phyloP scores from a whole-genome alignment of 2,329 filamentous ascomycete species.

The Penicillium vulpinum region DNA sequence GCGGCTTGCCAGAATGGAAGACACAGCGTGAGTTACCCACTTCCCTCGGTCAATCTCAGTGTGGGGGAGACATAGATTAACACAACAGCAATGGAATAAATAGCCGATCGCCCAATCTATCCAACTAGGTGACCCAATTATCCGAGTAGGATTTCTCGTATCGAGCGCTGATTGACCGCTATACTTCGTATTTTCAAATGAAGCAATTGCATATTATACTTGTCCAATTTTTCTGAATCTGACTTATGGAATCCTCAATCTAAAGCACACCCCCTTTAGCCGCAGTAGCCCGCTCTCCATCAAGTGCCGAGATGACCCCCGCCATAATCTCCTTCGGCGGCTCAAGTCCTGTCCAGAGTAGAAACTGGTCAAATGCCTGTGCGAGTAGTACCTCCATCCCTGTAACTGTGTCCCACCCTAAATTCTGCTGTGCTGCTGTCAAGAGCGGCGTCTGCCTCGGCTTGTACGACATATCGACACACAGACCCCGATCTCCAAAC shows the following conservation, averaged over 20 bases:
- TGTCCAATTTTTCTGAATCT: background rate
- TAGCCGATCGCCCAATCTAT: background rate
- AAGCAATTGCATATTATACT: background rate
- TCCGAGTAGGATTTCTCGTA: background rate
- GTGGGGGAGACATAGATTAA: background rate
- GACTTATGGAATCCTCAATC: background rate
- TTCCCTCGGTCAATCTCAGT: background rate
- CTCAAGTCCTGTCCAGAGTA: conserved; percentile 22
- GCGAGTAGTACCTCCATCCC: conserved; percentile 28
- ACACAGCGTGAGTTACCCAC: background rate
- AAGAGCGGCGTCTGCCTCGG: conserved; percentile 21
- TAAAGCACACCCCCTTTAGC: conserved; percentile 2
- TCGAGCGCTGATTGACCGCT: background rate
- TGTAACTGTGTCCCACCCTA: conserved; percentile 18
- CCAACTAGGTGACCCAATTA: background rate
- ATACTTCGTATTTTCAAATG: background rate
- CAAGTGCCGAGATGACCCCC: conserved; percentile 10
- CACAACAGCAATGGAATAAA: background rate
- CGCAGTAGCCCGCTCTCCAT: conserved; percentile 1
- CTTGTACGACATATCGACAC: conserved; percentile 27
- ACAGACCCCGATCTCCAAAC: conserved; percentile 14
- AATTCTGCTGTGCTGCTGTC: conserved; percentile 14
- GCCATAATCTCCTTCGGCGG: conserved; percentile 9
- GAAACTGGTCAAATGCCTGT: conserved; percentile 28
- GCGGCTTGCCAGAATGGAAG: conserved; percentile 6